Evolutionary conservation across 495 filamentous ascomycete species (phyloP), one percentile per base, ranked within the genome.

Genomic region (Xylaria grammica): DNA sequence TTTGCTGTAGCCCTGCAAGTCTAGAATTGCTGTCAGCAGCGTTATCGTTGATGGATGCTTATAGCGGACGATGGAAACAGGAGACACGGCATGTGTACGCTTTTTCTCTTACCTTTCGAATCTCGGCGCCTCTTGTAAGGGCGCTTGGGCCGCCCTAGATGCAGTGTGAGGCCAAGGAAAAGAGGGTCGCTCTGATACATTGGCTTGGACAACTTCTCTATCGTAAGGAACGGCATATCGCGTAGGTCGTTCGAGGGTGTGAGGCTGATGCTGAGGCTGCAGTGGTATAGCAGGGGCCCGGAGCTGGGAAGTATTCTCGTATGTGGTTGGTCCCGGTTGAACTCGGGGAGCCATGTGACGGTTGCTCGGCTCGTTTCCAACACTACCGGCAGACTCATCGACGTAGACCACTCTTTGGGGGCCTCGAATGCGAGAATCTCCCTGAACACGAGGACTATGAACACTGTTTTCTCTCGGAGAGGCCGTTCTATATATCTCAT

Each of bases 381-480:
- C 36, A 17, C 53, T 67, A 29, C 40, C n/a, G 17, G 50, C 32
- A 5, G 63, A 49, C 17, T 65, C 52, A 49, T 69, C 63, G 38
- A 69, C 11, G 42, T 65, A 69, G 45, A 69, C 51, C 26, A 72
- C 54, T 40, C 49, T 36, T 5, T 62, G 7, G 17, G 49, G 30
- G 53, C 69, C 65, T 49, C 60, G 62, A 22, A 56, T 15, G 19
- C 55, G 69, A 45, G 52, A 13, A 22, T 66, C 62, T 63, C 55
- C 59, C 44, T 51, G 67, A 55, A 53, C 17, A 9, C 60, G 55
- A 10, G 45, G 42, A 60, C 61, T 57, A 62, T 56, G 61, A 40
- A 60, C 26, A 19, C 26, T 19, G 10, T 30, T 53, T 29, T 40
- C 65, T 44, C 24, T 44, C 15, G 60, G 60, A n/a, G 60, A 54